Percentiles rank a stretch among this genome's conserved stretches.
phyloP scores from a whole-genome alignment of 768 basidiomycete species.

The Xanthoconium stramineum region DNA sequence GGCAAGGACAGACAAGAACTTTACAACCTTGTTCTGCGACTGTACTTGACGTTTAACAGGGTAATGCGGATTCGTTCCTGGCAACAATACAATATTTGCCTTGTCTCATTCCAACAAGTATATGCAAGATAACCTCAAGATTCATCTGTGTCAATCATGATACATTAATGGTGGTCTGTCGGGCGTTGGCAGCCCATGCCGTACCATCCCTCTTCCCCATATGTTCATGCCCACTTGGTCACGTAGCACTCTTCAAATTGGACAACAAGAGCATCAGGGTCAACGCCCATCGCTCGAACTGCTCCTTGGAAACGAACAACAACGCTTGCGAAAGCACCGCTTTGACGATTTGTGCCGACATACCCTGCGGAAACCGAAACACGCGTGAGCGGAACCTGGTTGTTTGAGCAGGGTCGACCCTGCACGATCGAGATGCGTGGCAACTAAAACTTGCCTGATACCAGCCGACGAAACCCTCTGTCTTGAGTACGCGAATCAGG shows the following conservation, averaged over 20 bases:
- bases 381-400: neutral
- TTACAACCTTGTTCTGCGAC: too few relatives aligned
- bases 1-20: too few relatives aligned
- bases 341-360: slow-evolving; percentile 94
- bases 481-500: slow-evolving; percentile 63
- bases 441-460: slow-evolving; percentile 63
- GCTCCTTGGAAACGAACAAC: slow-evolving; percentile 96
- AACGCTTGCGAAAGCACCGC: slow-evolving; percentile 94
- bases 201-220: neutral
- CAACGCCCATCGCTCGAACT: slow-evolving; percentile 88
- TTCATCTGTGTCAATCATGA: neutral
- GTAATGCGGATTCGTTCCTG: too few relatives aligned
- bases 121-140: neutral
- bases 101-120: neutral
- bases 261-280: slow-evolving; percentile 59
- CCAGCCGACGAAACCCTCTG: slow-evolving; percentile 88
- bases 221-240: neutral
- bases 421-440: neutral
- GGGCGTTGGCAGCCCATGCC: neutral
- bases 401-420: neutral
- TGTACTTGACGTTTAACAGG: too few relatives aligned
- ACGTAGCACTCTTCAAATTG: slow-evolving; percentile 22
- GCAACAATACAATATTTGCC: too few relatives aligned
- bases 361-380: slow-evolving; percentile 56
- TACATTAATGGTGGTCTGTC: too few relatives aligned